These are phyloP conservation scores for Turritis glabra DNA, from an alignment of 345 rosid species.

Conservation along the genomic window DNA sequence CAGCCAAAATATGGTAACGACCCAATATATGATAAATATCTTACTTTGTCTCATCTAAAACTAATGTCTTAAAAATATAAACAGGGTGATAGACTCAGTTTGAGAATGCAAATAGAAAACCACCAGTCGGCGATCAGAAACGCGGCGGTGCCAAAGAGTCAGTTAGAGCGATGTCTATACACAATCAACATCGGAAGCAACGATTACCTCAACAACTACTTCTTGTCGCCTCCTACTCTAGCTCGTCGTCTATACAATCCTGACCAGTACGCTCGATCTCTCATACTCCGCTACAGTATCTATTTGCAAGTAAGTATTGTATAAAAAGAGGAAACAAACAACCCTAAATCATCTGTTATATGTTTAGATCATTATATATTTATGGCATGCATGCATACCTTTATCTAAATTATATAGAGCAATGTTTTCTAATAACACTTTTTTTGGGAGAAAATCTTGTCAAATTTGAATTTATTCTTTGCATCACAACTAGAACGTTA, in stretches of 20 bases:
- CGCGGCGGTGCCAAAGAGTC: slow-evolving; percentile 15
- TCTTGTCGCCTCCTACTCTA: slow-evolving; percentile 34
- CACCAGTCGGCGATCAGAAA: slow-evolving; percentile 37
- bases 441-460: too few species aligned
- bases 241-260: slow-evolving; percentile 27
- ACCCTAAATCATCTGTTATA: not conserved
- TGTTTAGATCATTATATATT: not conserved
- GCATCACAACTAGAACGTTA: too few species aligned
- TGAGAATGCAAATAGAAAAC: slow-evolving; percentile 45
- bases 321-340: not conserved
- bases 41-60: not conserved
- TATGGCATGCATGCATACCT: not conserved
- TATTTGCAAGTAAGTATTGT: slow-evolving; percentile 22
- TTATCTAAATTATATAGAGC: too few species aligned
- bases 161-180: slow-evolving; percentile 45
- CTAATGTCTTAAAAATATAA: not conserved
- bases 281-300: slow-evolving; percentile 18
- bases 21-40: not conserved
- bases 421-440: too few species aligned
- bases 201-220: slow-evolving; percentile 59
- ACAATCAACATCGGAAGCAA: slow-evolving; percentile 50
- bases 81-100: slow-evolving; percentile 50
- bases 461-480: too few species aligned
- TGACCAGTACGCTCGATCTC: slow-evolving; percentile 35
- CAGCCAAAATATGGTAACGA: slow-evolving; percentile 48